phyloP scores from a whole-genome alignment of 208 protist genomes.

The Crithidia thermophila region DNA sequence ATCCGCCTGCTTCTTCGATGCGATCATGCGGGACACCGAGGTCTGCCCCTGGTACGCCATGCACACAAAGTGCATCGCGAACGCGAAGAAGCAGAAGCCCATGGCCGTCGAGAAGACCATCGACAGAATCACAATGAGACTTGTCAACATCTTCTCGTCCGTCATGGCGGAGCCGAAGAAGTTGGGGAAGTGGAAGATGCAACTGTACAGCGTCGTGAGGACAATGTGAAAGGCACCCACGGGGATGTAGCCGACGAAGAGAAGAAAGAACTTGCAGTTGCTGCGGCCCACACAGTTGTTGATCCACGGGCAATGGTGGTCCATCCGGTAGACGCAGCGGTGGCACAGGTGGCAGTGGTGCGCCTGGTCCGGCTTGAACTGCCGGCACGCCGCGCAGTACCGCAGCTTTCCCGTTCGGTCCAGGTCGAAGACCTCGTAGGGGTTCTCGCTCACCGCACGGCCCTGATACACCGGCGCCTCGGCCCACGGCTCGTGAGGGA shows the following conservation, averaged over 20 bases:
- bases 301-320: slow-evolving; percentile 92
- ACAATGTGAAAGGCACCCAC: slow-evolving; percentile 70
- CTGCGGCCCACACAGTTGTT: slow-evolving; percentile 82
- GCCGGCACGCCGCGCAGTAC: slow-evolving; percentile 70
- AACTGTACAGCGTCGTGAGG: slow-evolving; percentile 50
- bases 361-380: slow-evolving; percentile 84
- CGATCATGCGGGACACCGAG: slow-evolving; percentile 50
- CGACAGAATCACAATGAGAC: slow-evolving; percentile 30
- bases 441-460: slow-evolving; percentile 44
- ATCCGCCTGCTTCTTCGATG: slow-evolving; percentile 19
- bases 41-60: slow-evolving; percentile 59
- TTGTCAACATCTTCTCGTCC: slow-evolving; percentile 30
- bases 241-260: slow-evolving; percentile 82
- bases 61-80: slow-evolving; percentile 52
- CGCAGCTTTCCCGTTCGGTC: slow-evolving; percentile 50
- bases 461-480: slow-evolving; percentile 33
- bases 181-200: slow-evolving; percentile 42
- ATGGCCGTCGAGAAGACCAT: slow-evolving; percentile 52
- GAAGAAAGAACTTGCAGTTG: slow-evolving; percentile 78
- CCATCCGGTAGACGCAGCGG: slow-evolving; percentile 76
- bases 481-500: slow-evolving; percentile 50
- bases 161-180: slow-evolving; percentile 17
- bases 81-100: slow-evolving; percentile 51
- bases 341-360: slow-evolving; percentile 78
- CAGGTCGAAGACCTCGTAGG: slow-evolving; percentile 54